Evolutionary conservation across 257 asterid species (phyloP), one percentile per base, ranked within the genome.

Genomic region (Fraxinus quadrangulata): DNA sequence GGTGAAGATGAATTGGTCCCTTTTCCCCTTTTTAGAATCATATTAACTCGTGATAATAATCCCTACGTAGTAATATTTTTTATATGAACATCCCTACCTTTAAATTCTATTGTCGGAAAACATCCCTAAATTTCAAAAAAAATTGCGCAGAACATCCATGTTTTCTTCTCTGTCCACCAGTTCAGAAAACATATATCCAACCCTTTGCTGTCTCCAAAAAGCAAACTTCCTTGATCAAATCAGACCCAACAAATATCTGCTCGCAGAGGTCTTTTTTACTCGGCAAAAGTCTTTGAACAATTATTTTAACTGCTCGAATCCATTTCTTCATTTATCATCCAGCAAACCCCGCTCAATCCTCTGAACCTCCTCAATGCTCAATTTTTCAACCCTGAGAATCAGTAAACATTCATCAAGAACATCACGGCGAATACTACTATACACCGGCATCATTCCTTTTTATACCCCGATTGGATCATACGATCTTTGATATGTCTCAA

Each of bases 361-460:
- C 86, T 95, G 97, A 49, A 95, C 99, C 84, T 95, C 98, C 88
- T 95, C 99, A 75, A 93, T 95, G 81, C 98, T 95, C 86, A 91
- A 67, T 77, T 86, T 93, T 82, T 95, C 98, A 36, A 93, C 92
- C 68, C 90, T 97, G 47, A 93, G 91, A 75, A 86, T 89, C 17
- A 81, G 74, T 93, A 95, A 74, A 84, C 90, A 90, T 76, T 95
- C 99, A 67, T 93, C 97, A 1, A 95, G 88, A 54, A 86, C 97
- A 81, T 91, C 96, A 13, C 98, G 88, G 14, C 97, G 90, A 21
- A 93, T 93, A 59, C 87, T 89, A 17, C 93, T 88, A 72, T 95
- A 95, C 23, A 86, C 96, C 88, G 96, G 71, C 96, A 93, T 74
- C 99, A 93, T 79, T 95, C 99, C 84, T 92, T 93, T 26, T 91